These are phyloP conservation scores for Globisporangium lucens DNA, from an alignment of 352 stramenopile genomes.

Conservation along the genomic window DNA sequence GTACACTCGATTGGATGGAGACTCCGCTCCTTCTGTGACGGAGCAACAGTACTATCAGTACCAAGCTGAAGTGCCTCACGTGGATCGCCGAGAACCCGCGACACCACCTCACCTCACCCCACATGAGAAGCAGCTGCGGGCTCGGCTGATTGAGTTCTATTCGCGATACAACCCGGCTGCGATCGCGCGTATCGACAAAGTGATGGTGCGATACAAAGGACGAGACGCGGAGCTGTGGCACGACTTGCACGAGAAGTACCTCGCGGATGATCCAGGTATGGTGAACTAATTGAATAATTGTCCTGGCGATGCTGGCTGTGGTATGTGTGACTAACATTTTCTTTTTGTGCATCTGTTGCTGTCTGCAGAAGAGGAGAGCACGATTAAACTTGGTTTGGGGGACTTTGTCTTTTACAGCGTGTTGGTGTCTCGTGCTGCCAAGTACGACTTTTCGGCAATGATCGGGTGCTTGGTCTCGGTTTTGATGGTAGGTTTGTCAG, in stretches of 20 bases:
- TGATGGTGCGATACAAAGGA: constrained; percentile 72
- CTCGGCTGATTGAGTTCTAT: constrained; percentile 66
- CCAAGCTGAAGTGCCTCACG: constrained; percentile 30
- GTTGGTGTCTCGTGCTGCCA: constrained; percentile 94
- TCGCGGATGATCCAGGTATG: constrained; percentile 48
- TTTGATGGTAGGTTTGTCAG: constrained; percentile 77
- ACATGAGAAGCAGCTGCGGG: constrained; percentile 29
- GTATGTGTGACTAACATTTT: not conserved
- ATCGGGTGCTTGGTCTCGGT: constrained; percentile 90
- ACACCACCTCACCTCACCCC: constrained; percentile 61
- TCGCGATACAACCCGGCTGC: constrained; percentile 58
- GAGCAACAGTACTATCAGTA: constrained; percentile 75
- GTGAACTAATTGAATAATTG: not conserved
- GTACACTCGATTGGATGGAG: constrained; percentile 5
- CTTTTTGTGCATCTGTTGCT: not conserved
- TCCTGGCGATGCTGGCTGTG: not conserved
- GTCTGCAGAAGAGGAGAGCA: constrained; percentile 61
- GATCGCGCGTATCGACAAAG: constrained; percentile 62
- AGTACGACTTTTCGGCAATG: constrained; percentile 96
- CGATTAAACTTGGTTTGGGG: constrained; percentile 94
- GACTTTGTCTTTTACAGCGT: constrained; percentile 99
- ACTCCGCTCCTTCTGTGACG: constrained; percentile 9
- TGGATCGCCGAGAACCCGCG: constrained; percentile 7
- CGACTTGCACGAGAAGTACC: constrained; percentile 76
- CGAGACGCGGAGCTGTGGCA: constrained; percentile 76